Evolutionary conservation across 768 basidiomycete genomes (phyloP).

Genomic region (Tubosaeta sp.): DNA sequence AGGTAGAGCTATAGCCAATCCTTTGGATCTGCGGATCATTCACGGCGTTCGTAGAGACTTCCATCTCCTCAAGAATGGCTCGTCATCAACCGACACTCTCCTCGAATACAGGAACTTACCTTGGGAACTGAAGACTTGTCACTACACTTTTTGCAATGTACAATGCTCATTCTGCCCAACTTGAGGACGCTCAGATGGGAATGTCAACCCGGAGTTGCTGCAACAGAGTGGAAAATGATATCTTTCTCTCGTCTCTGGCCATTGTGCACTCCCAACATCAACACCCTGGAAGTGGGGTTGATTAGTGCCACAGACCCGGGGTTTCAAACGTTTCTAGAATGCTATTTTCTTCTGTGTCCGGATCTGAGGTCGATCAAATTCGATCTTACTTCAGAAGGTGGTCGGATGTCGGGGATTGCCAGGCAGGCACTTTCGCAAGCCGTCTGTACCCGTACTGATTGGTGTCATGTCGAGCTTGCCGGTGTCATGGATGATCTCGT

Average conservation of each 20-base stretch:
- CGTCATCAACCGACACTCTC: neutral
- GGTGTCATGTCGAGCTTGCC: neutral
- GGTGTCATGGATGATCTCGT: neutral
- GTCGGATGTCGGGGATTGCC: neutral
- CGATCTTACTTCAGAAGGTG: neutral
- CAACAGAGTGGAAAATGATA: too few species aligned
- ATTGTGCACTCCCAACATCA: neutral
- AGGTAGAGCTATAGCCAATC: neutral
- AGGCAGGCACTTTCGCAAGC: neutral
- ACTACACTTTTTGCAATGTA: neutral
- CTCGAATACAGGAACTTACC: neutral
- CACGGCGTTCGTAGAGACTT: neutral
- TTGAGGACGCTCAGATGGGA: constrained; percentile 1
- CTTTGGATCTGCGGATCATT: neutral
- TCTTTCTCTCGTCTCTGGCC: neutral
- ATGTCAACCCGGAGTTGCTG: neutral
- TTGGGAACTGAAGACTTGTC: neutral
- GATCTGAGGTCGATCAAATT: constrained; percentile 3
- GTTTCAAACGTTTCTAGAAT: neutral
- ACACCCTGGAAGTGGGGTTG: neutral
- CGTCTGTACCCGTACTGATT: neutral
- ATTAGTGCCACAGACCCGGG: neutral
- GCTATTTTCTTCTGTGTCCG: neutral
- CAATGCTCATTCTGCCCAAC: neutral
- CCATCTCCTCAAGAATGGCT: neutral